Percentiles rank a stretch among this genome's conserved stretches.
phyloP scores from a whole-genome alignment of 2,329 filamentous ascomycete genomes.

The Gnomoniopsis smithogilvyi region DNA sequence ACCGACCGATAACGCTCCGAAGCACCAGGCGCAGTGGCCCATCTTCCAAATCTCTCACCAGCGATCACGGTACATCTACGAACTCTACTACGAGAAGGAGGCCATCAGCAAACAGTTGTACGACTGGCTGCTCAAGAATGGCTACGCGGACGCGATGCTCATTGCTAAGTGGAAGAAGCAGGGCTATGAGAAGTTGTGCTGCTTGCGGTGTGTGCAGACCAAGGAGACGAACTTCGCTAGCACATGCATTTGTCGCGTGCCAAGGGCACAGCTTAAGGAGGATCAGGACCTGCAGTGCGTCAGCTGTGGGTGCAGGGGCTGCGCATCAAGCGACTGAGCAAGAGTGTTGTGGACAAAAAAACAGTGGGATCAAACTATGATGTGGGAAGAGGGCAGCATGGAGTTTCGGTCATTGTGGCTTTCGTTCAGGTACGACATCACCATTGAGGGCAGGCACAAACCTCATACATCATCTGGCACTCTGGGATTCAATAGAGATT shows the following conservation, averaged over 20 bases:
- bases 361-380: background rate
- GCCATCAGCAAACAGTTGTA: slow-evolving; percentile 90
- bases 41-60: slow-evolving; percentile 98
- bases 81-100: slow-evolving; percentile 96
- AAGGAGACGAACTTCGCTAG: slow-evolving; percentile 99
- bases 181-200: slow-evolving; percentile 98
- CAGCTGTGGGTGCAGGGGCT: slow-evolving; percentile 90
- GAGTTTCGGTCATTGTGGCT: slow-evolving; percentile 12
- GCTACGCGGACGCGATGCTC: slow-evolving; percentile 89
- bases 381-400: background rate
- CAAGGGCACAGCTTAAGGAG: slow-evolving; percentile 84
- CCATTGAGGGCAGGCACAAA: background rate
- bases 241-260: slow-evolving; percentile 95
- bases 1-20: slow-evolving; percentile 72
- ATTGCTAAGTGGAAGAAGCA: slow-evolving; percentile 99
- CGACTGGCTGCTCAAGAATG: slow-evolving; percentile 95
- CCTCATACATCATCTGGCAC: slow-evolving; percentile 1
- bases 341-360: background rate
- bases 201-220: slow-evolving; percentile 94
- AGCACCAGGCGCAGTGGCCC: slow-evolving; percentile 92
- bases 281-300: slow-evolving; percentile 90
- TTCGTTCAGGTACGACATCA: slow-evolving; percentile 12
- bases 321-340: slow-evolving; percentile 74
- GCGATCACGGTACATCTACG: slow-evolving; percentile 89
- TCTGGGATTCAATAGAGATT: slow-evolving; percentile 14